Conservation (phyloP, 306 rosid genomes). For the Leucaena leucocephala region DNA sequence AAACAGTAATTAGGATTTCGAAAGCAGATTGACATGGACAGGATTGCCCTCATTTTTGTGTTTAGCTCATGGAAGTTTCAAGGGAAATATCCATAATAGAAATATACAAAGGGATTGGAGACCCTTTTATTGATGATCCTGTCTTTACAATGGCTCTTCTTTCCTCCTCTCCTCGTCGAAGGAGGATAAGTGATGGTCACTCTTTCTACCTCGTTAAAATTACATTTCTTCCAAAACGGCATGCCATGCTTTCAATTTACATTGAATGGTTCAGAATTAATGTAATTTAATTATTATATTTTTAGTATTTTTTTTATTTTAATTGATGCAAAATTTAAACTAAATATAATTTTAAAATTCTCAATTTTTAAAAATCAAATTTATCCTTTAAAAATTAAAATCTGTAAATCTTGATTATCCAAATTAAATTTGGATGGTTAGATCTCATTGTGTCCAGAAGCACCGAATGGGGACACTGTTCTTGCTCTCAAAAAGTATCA, state of each 20-base stretch:
- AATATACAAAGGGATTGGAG: not conserved
- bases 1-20: not conserved
- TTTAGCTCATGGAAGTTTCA: not conserved
- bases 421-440: not conserved
- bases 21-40: not conserved
- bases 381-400: not conserved
- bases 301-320: too few species aligned
- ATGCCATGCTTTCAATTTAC: not conserved
- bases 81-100: not conserved
- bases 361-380: not conserved
- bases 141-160: not conserved
- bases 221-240: not conserved
- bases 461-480: not conserved
- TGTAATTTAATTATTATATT: too few species aligned
- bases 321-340: too few species aligned
- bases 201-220: not conserved
- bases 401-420: not conserved
- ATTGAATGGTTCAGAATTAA: not conserved
- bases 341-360: not conserved
- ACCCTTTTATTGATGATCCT: not conserved
- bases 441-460: not conserved
- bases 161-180: not conserved
- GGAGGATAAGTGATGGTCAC: not conserved
- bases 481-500: too few species aligned
- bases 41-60: not conserved